phyloP scores from a whole-genome alignment of 345 rosid genomes.

The Populus davidiana region DNA sequence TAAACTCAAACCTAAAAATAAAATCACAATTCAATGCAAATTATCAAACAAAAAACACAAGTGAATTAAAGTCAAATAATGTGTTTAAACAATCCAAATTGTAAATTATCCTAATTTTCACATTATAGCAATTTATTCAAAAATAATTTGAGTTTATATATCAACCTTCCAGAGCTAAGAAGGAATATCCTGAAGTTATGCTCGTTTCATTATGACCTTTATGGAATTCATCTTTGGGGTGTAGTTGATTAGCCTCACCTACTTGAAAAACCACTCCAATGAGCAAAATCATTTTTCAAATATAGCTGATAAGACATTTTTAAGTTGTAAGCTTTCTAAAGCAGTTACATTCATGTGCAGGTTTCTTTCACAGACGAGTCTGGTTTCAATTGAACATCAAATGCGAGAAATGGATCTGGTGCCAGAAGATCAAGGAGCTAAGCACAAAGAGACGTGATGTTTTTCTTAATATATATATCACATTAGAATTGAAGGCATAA shows the following conservation, averaged over 20 bases:
- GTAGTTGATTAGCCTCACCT: conserved; percentile 3
- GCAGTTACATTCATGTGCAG: conserved; percentile 39
- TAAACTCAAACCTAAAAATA: too few species aligned
- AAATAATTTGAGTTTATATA: too few species aligned
- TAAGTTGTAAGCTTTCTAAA: neutral
- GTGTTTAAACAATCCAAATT: too few species aligned
- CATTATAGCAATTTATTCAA: too few species aligned
- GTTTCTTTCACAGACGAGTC: conserved; percentile 81
- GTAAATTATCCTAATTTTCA: too few species aligned
- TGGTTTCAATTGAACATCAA: conserved; percentile 75
- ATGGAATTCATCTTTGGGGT: neutral
- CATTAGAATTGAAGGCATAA: conserved; percentile 14
- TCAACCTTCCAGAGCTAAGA: too few species aligned
- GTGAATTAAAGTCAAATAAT: too few species aligned
- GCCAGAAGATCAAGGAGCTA: conserved; percentile 43
- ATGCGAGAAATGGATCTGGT: conserved; percentile 66
- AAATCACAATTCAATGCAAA: too few species aligned
- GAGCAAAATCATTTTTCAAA: neutral
- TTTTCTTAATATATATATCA: neutral
- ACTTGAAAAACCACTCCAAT: neutral
- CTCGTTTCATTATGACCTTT: neutral
- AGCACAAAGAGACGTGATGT: conserved; percentile 4
- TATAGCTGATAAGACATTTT: conserved; percentile 1
- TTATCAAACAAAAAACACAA: too few species aligned
- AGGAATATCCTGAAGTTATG: neutral